Evolutionary conservation across 2,329 filamentous ascomycete species (phyloP), one percentile per base, ranked within the genome.

Genomic region (Coniochaeta sp.): DNA sequence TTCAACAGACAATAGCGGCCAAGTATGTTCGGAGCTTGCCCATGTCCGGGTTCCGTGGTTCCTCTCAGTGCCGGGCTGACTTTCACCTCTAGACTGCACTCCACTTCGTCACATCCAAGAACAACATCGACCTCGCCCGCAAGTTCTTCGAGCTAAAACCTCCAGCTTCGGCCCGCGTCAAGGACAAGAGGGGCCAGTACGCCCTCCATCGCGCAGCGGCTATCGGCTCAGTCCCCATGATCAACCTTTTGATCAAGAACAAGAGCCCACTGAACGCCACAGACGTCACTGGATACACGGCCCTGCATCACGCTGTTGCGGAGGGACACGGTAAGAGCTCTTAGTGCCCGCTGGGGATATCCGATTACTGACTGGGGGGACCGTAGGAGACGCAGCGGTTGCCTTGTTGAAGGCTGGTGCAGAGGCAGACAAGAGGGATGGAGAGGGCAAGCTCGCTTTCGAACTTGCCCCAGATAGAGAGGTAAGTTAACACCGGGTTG

Each of bases 141-240:
- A 83, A 82, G 53, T 79, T 99, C n/a, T 71, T 99, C 33, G 76
- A 79, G 16, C 77, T 83, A 60, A 86, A 87, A 53, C 76, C 78
- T 0, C 71, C 79, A 1, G 92, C 90, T 12, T 90, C 86, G 4
- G 82, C 91, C 1, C 77, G 92, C 24, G 78, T 91, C 2, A 89
- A 89, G 57, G 94, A 99, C 65, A 87, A 82, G 62, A 81, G 91
- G 27, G 89, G 89, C n/a, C 92, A 96, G 65, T 83, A 96, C 52
- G 81, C 95, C 6, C 78, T 99, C 24, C 95, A 99, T 68, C 83
- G 94, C 16, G 94, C 94, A 3, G 92, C 94, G 0, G 92, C 94
- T 3, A 82, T 91, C 3, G 95, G 95, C 6, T 92, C 87, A 4
- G 81, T 87, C n/a, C 91, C 92, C 5, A 90, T 99, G 72, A 77